Conservation (phyloP, 2,329 filamentous ascomycete species). For the Aspergillus cejpii region DNA sequence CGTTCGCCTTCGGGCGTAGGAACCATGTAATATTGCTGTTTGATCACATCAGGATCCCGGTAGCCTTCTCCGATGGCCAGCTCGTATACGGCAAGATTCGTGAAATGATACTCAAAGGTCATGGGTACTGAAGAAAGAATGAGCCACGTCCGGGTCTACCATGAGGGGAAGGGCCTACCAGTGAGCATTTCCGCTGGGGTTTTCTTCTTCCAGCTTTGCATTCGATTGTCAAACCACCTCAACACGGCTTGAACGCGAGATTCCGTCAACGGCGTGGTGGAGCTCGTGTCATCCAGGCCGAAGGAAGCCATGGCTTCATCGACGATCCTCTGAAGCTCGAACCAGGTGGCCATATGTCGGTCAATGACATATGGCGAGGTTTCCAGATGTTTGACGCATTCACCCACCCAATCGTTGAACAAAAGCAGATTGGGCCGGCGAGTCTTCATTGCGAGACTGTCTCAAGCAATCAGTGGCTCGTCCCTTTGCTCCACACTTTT, state of each 20-base stretch:
- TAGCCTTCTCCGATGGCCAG: slow-evolving; percentile 24
- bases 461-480: slow-evolving; percentile 5
- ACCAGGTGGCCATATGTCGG: slow-evolving; percentile 30
- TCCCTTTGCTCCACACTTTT: not conserved
- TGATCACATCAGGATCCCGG: slow-evolving; percentile 32
- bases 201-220: slow-evolving; percentile 30
- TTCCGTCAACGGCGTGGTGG: slow-evolving; percentile 27
- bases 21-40: slow-evolving; percentile 29
- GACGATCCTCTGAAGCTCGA: slow-evolving; percentile 30
- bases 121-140: slow-evolving; percentile 8
- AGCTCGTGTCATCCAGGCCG: slow-evolving; percentile 32
- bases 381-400: slow-evolving; percentile 28
- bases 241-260: slow-evolving; percentile 31
- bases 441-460: slow-evolving; percentile 34
- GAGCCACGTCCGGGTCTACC: not conserved
- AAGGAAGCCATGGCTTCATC: slow-evolving; percentile 34
- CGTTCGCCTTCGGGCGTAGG: slow-evolving; percentile 20
- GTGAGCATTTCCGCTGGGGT: slow-evolving; percentile 25
- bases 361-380: slow-evolving; percentile 27
- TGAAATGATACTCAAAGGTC: slow-evolving; percentile 15
- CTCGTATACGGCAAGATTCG: slow-evolving; percentile 11
- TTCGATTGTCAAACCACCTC: slow-evolving; percentile 33
- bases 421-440: slow-evolving; percentile 31
- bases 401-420: slow-evolving; percentile 34
- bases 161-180: slow-evolving; percentile 14